Base-by-base conservation (phyloP, 805 yeast genomes). In the Monosporozyma solicola region DNA sequence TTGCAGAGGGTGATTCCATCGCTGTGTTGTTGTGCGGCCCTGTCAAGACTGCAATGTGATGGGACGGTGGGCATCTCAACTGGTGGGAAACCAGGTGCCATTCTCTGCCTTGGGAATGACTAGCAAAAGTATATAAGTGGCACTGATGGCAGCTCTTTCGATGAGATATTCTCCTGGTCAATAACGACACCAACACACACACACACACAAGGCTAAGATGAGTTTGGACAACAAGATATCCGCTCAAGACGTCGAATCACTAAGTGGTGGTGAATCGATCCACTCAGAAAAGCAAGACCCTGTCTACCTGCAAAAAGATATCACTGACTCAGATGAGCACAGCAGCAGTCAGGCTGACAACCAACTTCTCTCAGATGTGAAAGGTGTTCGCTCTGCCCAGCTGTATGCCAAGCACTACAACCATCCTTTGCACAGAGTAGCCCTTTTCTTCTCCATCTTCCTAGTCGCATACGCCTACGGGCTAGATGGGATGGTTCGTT, bases 331-430 rank as follows among this genome's bases (percentile, higher is more conserved):
- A 5, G 39, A 35, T 35, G 39, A 35, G 5, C 13, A 15, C 8
- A 15, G 16, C 15, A 16, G 16, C 1, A 16, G 4, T 4, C 6
- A 35, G 2, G 29, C 5, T 5, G 29, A 27, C 5, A 7, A 27
- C 29, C 29, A 7, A 27, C 7, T 5, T 27, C 29, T 27, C 7
- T n/a, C 32, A 3, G 48, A 45, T 27, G 11, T 57, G 51, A 61
- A 63, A 13, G 87, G 87, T 57, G 80, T 84, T 33, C 66, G 76
- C 52, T 79, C 77, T 57, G 74, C 78, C 24, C 87, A 84, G 63
- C 70, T 80, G 31, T 72, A 80, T 56, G 72, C 79, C 20, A 72
- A 72, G 31, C 83, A 80, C 56, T 81, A 79, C 85, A 81, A 62
- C 80, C 80, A 5, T 76, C 85, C 45, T 76, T 81, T 56, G 82